These are phyloP conservation scores for Simmondsia chinensis DNA, from an alignment of 148 eudicot species.

Conservation along the genomic window DNA sequence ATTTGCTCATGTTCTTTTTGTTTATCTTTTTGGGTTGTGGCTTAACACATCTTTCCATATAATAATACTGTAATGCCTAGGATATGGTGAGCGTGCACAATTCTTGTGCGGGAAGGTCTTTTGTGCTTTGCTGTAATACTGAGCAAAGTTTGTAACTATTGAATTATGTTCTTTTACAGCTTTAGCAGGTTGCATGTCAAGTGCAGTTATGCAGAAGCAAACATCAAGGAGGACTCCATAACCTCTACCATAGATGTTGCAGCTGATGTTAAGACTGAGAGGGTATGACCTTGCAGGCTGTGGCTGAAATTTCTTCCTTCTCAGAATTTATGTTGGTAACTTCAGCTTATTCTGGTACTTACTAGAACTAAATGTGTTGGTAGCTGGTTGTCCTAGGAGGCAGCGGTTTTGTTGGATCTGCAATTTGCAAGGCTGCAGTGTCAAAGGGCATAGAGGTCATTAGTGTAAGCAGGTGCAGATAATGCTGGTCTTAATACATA, in stretches of 20 bases:
- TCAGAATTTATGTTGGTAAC: neutral
- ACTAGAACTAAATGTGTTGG: constrained; percentile 16
- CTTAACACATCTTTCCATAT: too few relatives aligned
- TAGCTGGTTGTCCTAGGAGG: constrained; percentile 98
- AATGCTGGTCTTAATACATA: neutral
- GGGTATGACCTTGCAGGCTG: constrained; percentile 31
- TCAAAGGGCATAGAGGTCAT: constrained; percentile 85
- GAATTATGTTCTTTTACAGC: constrained; percentile 18
- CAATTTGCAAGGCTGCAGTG: constrained; percentile 97
- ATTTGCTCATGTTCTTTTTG: too few relatives aligned
- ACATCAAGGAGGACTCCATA: constrained; percentile 29
- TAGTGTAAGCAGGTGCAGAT: constrained; percentile 80
- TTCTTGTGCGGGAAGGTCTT: too few relatives aligned
- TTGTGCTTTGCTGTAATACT: too few relatives aligned
- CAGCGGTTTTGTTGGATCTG: constrained; percentile 97
- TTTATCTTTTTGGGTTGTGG: too few relatives aligned
- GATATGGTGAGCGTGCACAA: too few relatives aligned
- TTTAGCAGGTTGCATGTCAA: constrained; percentile 36
- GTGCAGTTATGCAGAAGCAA: constrained; percentile 56
- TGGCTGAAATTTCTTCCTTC: constrained; percentile 6
- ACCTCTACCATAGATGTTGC: constrained; percentile 69
- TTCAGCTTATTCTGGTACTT: constrained; percentile 5
- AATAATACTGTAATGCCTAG: too few relatives aligned
- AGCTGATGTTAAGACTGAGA: constrained; percentile 76
- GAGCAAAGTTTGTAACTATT: neutral